Conservation (phyloP, 1,284 basidiomycete species). For the Leccinum insigne region DNA sequence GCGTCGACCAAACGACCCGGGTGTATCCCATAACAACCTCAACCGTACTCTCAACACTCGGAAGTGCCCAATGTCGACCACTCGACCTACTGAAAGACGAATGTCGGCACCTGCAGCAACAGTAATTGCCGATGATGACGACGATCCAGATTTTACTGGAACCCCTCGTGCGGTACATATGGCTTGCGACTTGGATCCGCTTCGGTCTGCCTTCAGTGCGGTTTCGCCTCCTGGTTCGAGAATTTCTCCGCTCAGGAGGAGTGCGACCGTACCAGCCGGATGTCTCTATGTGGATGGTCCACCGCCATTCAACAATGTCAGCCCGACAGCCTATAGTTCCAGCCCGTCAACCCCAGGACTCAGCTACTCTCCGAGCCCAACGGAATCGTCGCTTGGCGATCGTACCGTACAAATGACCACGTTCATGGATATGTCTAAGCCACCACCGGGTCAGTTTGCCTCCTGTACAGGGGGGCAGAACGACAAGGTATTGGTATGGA, state of each 20-base stretch:
- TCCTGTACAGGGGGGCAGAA: conserved; percentile 31
- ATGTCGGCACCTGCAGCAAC: too few species aligned
- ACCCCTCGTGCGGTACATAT: not conserved
- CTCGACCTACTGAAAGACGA: too few species aligned
- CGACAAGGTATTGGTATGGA: conserved; percentile 30
- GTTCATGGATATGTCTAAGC: conserved; percentile 44
- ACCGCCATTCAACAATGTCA: conserved; percentile 7
- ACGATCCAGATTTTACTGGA: not conserved
- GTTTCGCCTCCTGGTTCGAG: conserved; percentile 14
- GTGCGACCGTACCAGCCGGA: conserved; percentile 24
- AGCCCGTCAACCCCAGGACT: conserved; percentile 50
- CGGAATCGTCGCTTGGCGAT: conserved; percentile 53
- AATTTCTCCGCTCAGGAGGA: conserved; percentile 22
- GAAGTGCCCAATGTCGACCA: too few species aligned
- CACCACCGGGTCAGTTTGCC: conserved; percentile 32
- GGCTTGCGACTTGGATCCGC: conserved; percentile 6
- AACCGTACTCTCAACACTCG: too few species aligned
- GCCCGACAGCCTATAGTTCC: conserved; percentile 22
- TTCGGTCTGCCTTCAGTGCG: not conserved
- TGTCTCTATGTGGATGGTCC: conserved; percentile 17
- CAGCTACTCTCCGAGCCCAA: conserved; percentile 55
- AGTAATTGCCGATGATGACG: too few species aligned
- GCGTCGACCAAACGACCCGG: too few species aligned
- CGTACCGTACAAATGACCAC: conserved; percentile 53
- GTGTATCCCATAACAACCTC: too few species aligned